These are phyloP conservation scores for Leishmania martiniquensis DNA, from an alignment of 208 protist species.

Conservation along the genomic window DNA sequence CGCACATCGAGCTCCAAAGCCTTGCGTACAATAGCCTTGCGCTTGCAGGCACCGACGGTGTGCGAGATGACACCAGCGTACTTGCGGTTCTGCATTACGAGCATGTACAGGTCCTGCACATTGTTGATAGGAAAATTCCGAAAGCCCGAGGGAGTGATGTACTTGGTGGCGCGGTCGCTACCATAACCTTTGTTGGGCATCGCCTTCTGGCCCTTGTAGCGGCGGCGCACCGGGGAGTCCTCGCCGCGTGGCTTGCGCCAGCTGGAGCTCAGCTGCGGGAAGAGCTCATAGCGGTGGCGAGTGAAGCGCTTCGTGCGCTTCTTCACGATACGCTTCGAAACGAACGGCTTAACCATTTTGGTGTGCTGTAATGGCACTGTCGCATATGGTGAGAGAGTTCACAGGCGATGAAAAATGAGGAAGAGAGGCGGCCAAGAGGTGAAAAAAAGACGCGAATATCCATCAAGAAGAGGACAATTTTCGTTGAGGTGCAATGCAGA, in stretches of 20 bases:
- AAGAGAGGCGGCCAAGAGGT: background rate
- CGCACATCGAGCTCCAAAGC: constrained; percentile 98
- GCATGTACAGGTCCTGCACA: constrained; percentile 98
- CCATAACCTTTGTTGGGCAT: constrained; percentile 99
- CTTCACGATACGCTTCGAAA: constrained; percentile 95
- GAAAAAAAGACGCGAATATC: background rate
- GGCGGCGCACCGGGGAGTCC: constrained; percentile 97
- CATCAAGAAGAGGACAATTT: background rate
- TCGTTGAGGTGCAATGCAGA: too few species aligned
- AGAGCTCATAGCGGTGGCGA: constrained; percentile 95
- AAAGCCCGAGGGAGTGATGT: constrained; percentile 97
- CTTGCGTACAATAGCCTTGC: constrained; percentile 97
- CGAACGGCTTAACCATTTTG: constrained; percentile 94
- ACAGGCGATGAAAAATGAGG: background rate
- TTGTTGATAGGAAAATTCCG: constrained; percentile 96
- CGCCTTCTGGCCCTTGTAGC: constrained; percentile 96
- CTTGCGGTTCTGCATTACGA: constrained; percentile 99
- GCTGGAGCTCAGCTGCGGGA: constrained; percentile 92
- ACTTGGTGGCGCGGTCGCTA: constrained; percentile 96
- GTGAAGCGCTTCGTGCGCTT: constrained; percentile 98
- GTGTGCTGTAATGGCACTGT: constrained; percentile 13
- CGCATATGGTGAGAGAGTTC: background rate
- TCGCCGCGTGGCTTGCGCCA: constrained; percentile 99
- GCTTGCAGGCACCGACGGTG: constrained; percentile 93
- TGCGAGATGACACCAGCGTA: constrained; percentile 98